Percentiles rank a stretch among this genome's conserved stretches.
These are phyloP conservation scores for Penicillium psychrosexuale DNA, from an alignment of 2,329 filamentous ascomycete species.

Conservation along the genomic window DNA sequence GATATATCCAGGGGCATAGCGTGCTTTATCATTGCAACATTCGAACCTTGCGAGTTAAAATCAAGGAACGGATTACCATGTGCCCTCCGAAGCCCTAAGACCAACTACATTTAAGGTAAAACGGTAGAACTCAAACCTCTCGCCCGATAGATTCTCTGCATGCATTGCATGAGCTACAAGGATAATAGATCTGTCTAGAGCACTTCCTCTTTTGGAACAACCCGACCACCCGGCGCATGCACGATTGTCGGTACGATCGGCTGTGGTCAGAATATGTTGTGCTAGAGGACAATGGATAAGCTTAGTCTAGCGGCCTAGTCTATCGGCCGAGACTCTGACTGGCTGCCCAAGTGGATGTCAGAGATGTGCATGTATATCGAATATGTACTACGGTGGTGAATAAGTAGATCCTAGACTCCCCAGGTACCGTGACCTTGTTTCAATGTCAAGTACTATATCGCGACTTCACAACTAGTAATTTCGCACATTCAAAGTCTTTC, in stretches of 20 bases:
- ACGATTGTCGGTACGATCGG: background rate
- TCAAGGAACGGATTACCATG: background rate
- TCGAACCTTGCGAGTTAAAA: background rate
- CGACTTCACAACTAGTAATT: background rate
- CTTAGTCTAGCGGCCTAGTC: background rate
- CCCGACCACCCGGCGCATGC: background rate
- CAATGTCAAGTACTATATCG: background rate
- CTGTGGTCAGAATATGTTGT: background rate
- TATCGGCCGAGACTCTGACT: slow-evolving; percentile 2
- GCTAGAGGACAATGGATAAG: background rate
- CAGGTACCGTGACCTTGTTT: background rate
- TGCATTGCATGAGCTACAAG: background rate
- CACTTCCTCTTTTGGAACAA: background rate
- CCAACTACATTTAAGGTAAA: background rate
- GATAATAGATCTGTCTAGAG: background rate
- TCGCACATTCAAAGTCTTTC: background rate
- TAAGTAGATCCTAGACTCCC: background rate
- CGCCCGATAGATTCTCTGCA: background rate
- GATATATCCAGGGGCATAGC: background rate
- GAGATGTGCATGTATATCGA: background rate
- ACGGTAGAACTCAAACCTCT: background rate
- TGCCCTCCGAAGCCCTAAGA: background rate
- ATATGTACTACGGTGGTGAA: background rate
- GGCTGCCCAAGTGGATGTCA: background rate
- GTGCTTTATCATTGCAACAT: background rate